Evolutionary conservation across 768 basidiomycete genomes (phyloP), one percentile per base, ranked within the genome.

Genomic region (Punctularia strigosozonata): DNA sequence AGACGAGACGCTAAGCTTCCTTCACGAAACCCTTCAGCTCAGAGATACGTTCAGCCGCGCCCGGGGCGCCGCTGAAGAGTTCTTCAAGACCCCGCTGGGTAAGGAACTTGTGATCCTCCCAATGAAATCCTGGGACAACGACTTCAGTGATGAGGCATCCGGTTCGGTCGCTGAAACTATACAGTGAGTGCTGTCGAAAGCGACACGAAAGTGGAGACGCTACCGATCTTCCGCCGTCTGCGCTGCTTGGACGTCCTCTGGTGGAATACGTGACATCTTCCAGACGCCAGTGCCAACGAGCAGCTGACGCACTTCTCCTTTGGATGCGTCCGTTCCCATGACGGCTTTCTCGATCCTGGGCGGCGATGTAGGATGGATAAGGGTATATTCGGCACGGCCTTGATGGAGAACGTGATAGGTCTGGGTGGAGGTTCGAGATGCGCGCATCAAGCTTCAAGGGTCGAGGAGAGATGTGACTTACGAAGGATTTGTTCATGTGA

Each of bases 121-220:
- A 73, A 25, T 61, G 49, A 46, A 73, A 73, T 3, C 69, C 72
- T 1, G 74, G 73, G 8, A 73, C 65, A n/a, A 76, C 72, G 4
- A 77, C 66, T 55, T 77, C 73, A 14, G 66, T 69, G 45, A 79
- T 73, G 39, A 79, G 52, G 44, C 72, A 74, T 4, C 73, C 66
- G 0, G 57, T 56, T n/a, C 48, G 41, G 25, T 61, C 53, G 41
- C 54, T 52, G 30, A n/a, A n/a, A n/a, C n/a, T n/a, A n/a, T n/a
- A n/a, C n/a, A n/a, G n/a, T n/a, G n/a, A n/a, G n/a, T n/a, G n/a
- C n/a, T n/a, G n/a, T n/a, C n/a, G n/a, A n/a, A n/a, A n/a, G n/a
- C n/a, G n/a, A n/a, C n/a, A n/a, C n/a, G n/a, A n/a, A n/a, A n/a
- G n/a, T n/a, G n/a, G n/a, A n/a, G n/a, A n/a, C n/a, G n/a, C n/a